Evolutionary conservation across 2,329 filamentous ascomycete genomes (phyloP), one percentile per base, ranked within the genome.

Genomic region (Colletotrichum tabaci): DNA sequence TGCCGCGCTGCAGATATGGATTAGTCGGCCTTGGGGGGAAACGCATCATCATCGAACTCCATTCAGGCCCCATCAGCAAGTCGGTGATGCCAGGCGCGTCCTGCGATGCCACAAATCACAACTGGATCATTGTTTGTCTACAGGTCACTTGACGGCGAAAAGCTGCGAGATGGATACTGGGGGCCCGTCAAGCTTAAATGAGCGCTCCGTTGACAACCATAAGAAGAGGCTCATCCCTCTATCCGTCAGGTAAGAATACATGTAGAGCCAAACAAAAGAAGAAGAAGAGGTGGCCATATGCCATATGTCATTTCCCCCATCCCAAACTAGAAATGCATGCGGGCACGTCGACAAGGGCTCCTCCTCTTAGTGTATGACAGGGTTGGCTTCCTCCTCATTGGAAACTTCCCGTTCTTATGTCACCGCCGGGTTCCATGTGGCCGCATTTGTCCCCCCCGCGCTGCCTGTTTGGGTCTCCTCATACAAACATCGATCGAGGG

Each of bases 401-500:
- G 35, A 13, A 47, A 21, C 21, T n/a, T 35, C 7, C 21, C 7
- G 46, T 50, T 8, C 26, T 38, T n/a, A 38, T 21, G 23, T n/a
- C n/a, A n/a, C 49, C 30, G 30, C 35, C 23, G n/a, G 10, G 23
- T 63, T 23, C 23, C 16, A 16, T 18, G 18, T 21, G 35, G 38
- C 23, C 7, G 18, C 16, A 16, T 18, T 12, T 15, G 35, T 16
- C 18, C 7, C 16, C 53, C 53, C 46, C 30, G 26, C 46, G 40
- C 40, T 66, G 12, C 64, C 64, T 23, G 50, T 67, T 71, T 57
- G 35, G 58, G 57, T 38, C 50, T 44, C 64, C 40, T 58, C 50
- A 46, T 38, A 62, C 50, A 62, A 23, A 61, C 42, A 71, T 61
- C 57, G 57, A 71, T 67, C 64, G 57, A 53, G 42, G 42, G 50